Evolutionary conservation across 495 filamentous ascomycete genomes (phyloP), one percentile per base, ranked within the genome.

Genomic region (Barbatosphaeria neglecta): DNA sequence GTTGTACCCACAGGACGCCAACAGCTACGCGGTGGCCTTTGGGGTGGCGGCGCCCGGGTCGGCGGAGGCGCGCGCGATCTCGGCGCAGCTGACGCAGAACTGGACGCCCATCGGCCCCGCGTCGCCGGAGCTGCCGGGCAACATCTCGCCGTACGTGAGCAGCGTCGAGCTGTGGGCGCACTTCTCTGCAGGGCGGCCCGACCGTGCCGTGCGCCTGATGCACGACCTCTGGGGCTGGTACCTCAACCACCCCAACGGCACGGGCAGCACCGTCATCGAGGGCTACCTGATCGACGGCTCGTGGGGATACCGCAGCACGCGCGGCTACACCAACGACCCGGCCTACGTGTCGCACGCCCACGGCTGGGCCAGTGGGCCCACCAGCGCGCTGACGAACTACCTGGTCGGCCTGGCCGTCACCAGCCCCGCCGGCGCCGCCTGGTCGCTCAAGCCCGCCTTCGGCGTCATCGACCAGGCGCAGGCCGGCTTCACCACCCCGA

Each of bases 81-180:
- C 73, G 4, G 47, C 63, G 5, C 63, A 63, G 39, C 63, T 80
- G 1, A 63, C 63, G 16, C 44, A 69, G 19, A 75, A 78, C 50
- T 79, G 78, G 76, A 75, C 67, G 0, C 69, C 75, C 9, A 75
- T 78, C 39, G 81, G 80, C 33, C 71, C 80, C 5, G 70, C 72
- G 0, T 63, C 73, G 13, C 72, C 74, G 2, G 79, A 84, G 50
- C 62, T 80, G 6, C 67, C 68, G 1, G 70, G 74, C 24, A 77
- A 80, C 47, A 68, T 84, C 28, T 77, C 72, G 8, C 73, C 79
- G 0, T 83, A 82, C 58, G 77, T 81, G 45, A 74, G 74, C 1
- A 72, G 73, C 8, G 76, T 83, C 47, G 80, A 84, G 50, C 68
- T 84, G 19, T 73, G 80, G 55, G 76, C 72, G 13, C 80, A 83